These are phyloP conservation scores for Adansonia grandidieri DNA, from an alignment of 441 rosid species.

Conservation along the genomic window DNA sequence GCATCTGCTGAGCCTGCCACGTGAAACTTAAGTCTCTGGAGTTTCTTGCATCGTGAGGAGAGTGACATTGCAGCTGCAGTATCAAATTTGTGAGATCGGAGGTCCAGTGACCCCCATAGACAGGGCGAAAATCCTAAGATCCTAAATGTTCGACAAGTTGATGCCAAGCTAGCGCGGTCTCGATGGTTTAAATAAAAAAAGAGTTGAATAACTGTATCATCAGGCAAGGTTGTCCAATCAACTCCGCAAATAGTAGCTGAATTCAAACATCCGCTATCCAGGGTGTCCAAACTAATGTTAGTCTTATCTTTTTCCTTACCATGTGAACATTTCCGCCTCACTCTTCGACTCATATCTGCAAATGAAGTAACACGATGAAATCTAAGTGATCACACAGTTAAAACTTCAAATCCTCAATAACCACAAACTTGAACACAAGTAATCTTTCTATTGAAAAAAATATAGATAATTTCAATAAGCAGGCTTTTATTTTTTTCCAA, in stretches of 20 bases:
- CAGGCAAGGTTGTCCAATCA: slow-evolving; percentile 82
- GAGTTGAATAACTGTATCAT: slow-evolving; percentile 82
- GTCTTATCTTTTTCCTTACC: too few relatives aligned
- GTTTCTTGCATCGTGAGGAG: slow-evolving; percentile 65
- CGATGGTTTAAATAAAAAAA: slow-evolving; percentile 80
- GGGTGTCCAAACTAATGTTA: too few relatives aligned
- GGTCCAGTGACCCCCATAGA: slow-evolving; percentile 79
- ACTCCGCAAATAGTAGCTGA: slow-evolving; percentile 33
- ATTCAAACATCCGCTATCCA: background rate
- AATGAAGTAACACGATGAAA: too few relatives aligned
- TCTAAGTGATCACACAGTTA: too few relatives aligned
- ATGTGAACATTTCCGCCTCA: too few relatives aligned
- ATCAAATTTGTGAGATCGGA: slow-evolving; percentile 83
- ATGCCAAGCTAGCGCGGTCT: slow-evolving; percentile 84
- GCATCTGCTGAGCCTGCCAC: slow-evolving; percentile 88
- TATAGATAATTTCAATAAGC: too few relatives aligned
- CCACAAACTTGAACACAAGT: too few relatives aligned
- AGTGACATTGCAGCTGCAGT: slow-evolving; percentile 59
- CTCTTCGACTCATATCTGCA: too few relatives aligned
- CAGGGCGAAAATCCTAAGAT: slow-evolving; percentile 65
- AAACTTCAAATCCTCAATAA: too few relatives aligned
- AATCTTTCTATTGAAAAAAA: too few relatives aligned
- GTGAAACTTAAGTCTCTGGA: slow-evolving; percentile 69
- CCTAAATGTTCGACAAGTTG: slow-evolving; percentile 81
- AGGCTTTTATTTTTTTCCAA: too few relatives aligned